phyloP scores from a whole-genome alignment of 768 basidiomycete species.

The Guyanaporus albipodus region DNA sequence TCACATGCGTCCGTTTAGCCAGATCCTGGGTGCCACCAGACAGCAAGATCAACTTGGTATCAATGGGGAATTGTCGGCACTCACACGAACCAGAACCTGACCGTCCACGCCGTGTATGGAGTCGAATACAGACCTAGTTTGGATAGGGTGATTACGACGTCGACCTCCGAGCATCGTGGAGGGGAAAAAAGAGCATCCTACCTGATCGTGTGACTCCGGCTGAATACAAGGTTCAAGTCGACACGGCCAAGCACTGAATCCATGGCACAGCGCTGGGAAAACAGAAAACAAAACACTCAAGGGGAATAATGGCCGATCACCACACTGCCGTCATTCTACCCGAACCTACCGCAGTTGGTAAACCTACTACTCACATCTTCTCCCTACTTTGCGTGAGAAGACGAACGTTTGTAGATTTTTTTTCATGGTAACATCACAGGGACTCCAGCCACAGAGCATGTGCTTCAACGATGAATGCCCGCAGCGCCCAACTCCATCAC shows the following conservation, averaged over 20 bases:
- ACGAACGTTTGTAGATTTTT: background rate
- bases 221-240: background rate
- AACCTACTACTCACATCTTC: slow-evolving; percentile 1
- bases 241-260: background rate
- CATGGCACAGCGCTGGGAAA: background rate
- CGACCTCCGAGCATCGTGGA: background rate
- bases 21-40: background rate
- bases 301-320: background rate
- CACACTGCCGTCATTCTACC: slow-evolving; percentile 1
- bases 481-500: too few relatives aligned
- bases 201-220: background rate
- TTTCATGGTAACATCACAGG: background rate
- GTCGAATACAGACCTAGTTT: background rate
- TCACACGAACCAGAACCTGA: too few relatives aligned
- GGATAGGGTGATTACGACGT: background rate
- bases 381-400: slow-evolving; percentile 4
- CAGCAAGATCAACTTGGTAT: background rate
- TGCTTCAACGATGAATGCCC: too few relatives aligned
- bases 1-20: background rate
- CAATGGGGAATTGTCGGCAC: background rate
- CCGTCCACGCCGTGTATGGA: too few relatives aligned
- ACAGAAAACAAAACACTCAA: background rate
- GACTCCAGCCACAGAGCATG: background rate
- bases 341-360: too few relatives aligned
- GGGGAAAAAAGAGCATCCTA: background rate